Evolutionary conservation across 305 asterid genomes (phyloP).

Genomic region (Solanum hybrid): DNA sequence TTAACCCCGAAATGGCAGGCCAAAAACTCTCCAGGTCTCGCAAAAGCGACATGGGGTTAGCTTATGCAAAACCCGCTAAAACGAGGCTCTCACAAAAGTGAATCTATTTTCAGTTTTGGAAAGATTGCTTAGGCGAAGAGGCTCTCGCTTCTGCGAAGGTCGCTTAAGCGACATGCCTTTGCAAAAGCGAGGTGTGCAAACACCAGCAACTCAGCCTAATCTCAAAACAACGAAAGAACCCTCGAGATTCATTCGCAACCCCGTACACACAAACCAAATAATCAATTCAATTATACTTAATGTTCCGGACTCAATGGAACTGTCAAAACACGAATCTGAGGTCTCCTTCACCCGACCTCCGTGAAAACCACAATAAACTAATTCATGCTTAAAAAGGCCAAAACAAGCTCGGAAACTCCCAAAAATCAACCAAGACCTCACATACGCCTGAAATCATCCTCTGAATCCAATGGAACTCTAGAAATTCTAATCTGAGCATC

Average conservation of each 20-base stretch:
- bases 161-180: not conserved
- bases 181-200: not conserved
- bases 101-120: not conserved
- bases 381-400: not conserved
- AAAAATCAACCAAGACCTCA: not conserved
- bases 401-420: not conserved
- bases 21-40: not conserved
- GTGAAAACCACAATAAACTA: not conserved
- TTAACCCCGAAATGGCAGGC: not conserved
- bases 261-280: not conserved
- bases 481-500: no score
- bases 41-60: not conserved
- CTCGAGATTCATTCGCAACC: not conserved
- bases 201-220: not conserved
- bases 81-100: not conserved
- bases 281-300: not conserved
- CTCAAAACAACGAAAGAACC: not conserved
- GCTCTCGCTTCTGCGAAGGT: not conserved
- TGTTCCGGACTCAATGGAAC: not conserved
- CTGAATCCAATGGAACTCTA: not conserved
- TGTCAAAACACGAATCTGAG: not conserved
- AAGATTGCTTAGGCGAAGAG: not conserved
- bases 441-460: not conserved
- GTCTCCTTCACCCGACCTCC: not conserved
- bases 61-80: not conserved